A percentile compares a stretch with the other conserved stretches of the same genome.
phyloP scores from a whole-genome alignment of 2,329 filamentous ascomycete species.

The Fusarium torulosum region DNA sequence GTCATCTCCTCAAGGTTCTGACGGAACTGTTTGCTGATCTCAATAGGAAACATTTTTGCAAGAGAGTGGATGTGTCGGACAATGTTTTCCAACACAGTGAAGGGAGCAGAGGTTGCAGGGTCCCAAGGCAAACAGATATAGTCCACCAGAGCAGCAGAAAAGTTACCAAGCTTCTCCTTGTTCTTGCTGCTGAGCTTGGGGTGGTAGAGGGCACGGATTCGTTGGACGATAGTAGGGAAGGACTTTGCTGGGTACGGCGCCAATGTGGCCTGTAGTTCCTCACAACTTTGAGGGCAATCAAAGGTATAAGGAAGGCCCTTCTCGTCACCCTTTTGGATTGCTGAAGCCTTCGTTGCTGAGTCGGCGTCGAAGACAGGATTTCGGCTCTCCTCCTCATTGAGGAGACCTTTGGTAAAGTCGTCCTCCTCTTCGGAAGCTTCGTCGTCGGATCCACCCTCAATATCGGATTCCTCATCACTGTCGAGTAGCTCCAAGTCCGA shows the following conservation, averaged over 20 bases:
- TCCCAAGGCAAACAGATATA: constrained; percentile 66
- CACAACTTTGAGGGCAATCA: constrained; percentile 82
- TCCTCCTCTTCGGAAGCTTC: constrained; percentile 56
- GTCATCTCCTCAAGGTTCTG: constrained; percentile 73
- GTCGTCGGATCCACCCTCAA: constrained; percentile 57
- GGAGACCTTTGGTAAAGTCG: constrained; percentile 78
- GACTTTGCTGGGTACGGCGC: constrained; percentile 72
- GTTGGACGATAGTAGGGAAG: constrained; percentile 83
- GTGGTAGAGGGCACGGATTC: constrained; percentile 92
- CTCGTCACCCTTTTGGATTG: constrained; percentile 58
- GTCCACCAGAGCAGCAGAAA: constrained; percentile 75
- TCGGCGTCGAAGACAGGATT: constrained; percentile 64
- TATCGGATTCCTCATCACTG: constrained; percentile 66
- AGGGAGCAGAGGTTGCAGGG: constrained; percentile 63
- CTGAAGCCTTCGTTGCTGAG: constrained; percentile 56
- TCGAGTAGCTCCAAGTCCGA: constrained; percentile 74
- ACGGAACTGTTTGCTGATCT: constrained; percentile 83
- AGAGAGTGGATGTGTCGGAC: constrained; percentile 94
- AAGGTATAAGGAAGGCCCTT: constrained; percentile 84
- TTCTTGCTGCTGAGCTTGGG: constrained; percentile 87
- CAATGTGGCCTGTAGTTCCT: constrained; percentile 77
- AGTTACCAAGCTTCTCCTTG: constrained; percentile 81
- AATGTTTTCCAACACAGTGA: constrained; percentile 79
- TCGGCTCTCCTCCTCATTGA: constrained; percentile 69
- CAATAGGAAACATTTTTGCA: constrained; percentile 84